phyloP scores from a whole-genome alignment of 2,329 filamentous ascomycete species.

The Penicillium digitatum region DNA sequence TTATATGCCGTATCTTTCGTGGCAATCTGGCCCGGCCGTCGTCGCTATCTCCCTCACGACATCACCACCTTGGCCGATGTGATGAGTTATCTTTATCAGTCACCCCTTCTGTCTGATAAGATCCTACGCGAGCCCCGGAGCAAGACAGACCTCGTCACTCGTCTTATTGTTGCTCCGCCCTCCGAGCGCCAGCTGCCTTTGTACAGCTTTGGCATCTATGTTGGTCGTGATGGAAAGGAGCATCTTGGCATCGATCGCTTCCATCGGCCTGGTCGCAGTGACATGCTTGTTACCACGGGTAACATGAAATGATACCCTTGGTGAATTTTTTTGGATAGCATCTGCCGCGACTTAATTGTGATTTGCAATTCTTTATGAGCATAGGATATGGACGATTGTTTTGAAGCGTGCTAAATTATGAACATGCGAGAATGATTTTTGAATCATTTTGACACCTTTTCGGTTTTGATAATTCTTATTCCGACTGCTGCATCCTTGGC shows the following conservation, averaged over 20 bases:
- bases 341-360: slow-evolving; percentile 3
- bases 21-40: slow-evolving; percentile 58
- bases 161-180: slow-evolving; percentile 56
- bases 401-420: not conserved
- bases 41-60: slow-evolving; percentile 66
- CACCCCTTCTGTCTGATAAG: slow-evolving; percentile 66
- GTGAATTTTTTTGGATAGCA: slow-evolving; percentile 6
- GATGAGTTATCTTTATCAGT: slow-evolving; percentile 71
- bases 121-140: slow-evolving; percentile 66
- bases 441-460: not conserved
- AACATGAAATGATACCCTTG: slow-evolving; percentile 22
- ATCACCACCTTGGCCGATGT: slow-evolving; percentile 71
- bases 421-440: not conserved
- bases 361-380: slow-evolving; percentile 1
- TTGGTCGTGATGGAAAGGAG: slow-evolving; percentile 57
- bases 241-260: slow-evolving; percentile 59
- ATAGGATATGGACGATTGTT: not conserved
- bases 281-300: slow-evolving; percentile 44
- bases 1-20: slow-evolving; percentile 65
- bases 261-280: slow-evolving; percentile 39
- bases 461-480: not conserved
- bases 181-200: slow-evolving; percentile 38
- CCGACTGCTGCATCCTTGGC: slow-evolving; percentile 8
- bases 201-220: slow-evolving; percentile 57
- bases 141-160: slow-evolving; percentile 64